Evolutionary conservation across 129 eudicot genomes (phyloP).

Genomic region (sunflower (Helianthus annuus)): DNA sequence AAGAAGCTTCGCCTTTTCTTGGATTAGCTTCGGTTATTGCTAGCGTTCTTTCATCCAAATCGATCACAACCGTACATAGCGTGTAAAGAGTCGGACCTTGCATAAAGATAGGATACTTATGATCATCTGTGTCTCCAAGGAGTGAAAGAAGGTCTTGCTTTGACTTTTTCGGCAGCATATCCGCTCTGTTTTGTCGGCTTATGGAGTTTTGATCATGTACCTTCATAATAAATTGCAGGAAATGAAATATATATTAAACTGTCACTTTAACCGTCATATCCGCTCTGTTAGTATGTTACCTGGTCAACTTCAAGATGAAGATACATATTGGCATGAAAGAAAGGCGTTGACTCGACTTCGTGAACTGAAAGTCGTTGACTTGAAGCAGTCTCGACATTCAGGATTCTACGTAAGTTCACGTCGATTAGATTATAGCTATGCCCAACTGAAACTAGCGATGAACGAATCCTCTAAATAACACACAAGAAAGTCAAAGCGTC

Average conservation of each 20-base stretch:
- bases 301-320: slow-evolving; percentile 83
- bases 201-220: slow-evolving; percentile 75
- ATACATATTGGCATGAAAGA: slow-evolving; percentile 97
- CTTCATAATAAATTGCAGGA: slow-evolving; percentile 37
- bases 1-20: slow-evolving; percentile 45
- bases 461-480: slow-evolving; percentile 59
- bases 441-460: slow-evolving; percentile 73
- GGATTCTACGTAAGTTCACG: slow-evolving; percentile 53
- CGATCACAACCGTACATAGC: slow-evolving; percentile 81
- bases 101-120: slow-evolving; percentile 81
- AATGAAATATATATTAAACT: background rate
- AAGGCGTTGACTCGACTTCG: slow-evolving; percentile 61
- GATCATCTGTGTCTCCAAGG: slow-evolving; percentile 61
- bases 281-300: slow-evolving; percentile 19
- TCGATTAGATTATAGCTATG: slow-evolving; percentile 88
- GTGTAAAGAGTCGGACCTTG: slow-evolving; percentile 85
- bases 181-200: slow-evolving; percentile 79
- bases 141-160: slow-evolving; percentile 67
- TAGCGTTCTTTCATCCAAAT: slow-evolving; percentile 70
- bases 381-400: slow-evolving; percentile 94
- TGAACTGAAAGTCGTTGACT: slow-evolving; percentile 61
- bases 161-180: slow-evolving; percentile 58
- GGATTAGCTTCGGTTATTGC: slow-evolving; percentile 74
- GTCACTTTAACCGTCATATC: background rate
- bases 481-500: slow-evolving; percentile 5